These are phyloP conservation scores for Ormosia emarginata DNA, from an alignment of 306 rosid genomes.

Conservation along the genomic window DNA sequence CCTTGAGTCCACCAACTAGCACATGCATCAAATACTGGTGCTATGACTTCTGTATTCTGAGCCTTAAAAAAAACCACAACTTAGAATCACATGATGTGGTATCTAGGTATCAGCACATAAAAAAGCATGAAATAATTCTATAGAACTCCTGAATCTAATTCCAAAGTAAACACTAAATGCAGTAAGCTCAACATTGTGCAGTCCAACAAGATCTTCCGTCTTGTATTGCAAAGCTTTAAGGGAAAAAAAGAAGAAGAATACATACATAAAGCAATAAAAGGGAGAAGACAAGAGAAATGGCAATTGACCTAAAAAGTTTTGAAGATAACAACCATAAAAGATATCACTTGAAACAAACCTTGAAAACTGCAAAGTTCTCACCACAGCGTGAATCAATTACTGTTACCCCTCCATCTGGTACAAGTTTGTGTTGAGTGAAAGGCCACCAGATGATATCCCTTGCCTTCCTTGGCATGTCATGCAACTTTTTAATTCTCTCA, in stretches of 20 bases:
- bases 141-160: constrained; percentile 6
- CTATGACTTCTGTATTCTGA: constrained; percentile 54
- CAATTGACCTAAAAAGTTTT: neutral
- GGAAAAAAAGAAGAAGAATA: neutral
- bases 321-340: neutral
- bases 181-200: constrained; percentile 5
- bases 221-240: neutral
- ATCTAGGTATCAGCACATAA: constrained; percentile 10
- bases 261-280: neutral
- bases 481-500: constrained; percentile 59
- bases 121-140: neutral
- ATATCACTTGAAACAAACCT: constrained; percentile 58
- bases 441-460: constrained; percentile 91
- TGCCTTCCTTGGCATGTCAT: constrained; percentile 84
- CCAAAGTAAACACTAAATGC: constrained; percentile 9
- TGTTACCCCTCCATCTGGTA: constrained; percentile 66
- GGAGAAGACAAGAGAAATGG: neutral
- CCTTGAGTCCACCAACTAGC: constrained; percentile 99
- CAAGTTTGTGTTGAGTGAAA: constrained; percentile 89
- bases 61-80: neutral
- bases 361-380: constrained; percentile 81
- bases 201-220: constrained; percentile 2
- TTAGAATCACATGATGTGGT: neutral
- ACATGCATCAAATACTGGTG: constrained; percentile 89
- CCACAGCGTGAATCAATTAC: constrained; percentile 98